phyloP scores from a whole-genome alignment of 208 protist species.

The Trypanosoma cruzi region DNA sequence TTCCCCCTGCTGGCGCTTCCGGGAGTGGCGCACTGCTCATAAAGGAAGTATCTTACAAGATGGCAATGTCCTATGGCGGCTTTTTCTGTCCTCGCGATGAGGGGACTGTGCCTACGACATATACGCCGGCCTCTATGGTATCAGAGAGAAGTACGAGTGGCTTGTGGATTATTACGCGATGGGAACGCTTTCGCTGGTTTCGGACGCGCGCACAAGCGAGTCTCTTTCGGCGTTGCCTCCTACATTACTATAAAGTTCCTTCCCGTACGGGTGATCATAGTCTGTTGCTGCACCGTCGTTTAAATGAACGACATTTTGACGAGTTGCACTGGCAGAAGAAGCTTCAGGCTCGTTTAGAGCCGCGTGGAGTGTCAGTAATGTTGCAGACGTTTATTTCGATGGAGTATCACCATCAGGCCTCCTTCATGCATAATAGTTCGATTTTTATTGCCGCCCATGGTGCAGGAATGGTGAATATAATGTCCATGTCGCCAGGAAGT shows the following conservation, averaged over 20 bases:
- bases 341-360: slow-evolving; percentile 3
- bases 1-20: background rate
- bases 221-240: slow-evolving; percentile 27
- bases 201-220: slow-evolving; percentile 23
- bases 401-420: slow-evolving; percentile 12
- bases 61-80: background rate
- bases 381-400: slow-evolving; percentile 16
- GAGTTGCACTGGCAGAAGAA: slow-evolving; percentile 8
- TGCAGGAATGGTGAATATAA: slow-evolving; percentile 34
- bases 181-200: slow-evolving; percentile 35
- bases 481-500: slow-evolving; percentile 28
- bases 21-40: background rate
- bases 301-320: slow-evolving; percentile 21
- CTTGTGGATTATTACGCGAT: slow-evolving; percentile 12
- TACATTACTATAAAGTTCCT: slow-evolving; percentile 15
- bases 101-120: background rate
- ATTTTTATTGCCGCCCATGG: slow-evolving; percentile 36
- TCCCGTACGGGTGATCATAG: background rate
- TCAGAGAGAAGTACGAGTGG: background rate
- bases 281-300: slow-evolving; percentile 16
- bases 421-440: slow-evolving; percentile 25
- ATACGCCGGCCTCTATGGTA: background rate
- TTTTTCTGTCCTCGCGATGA: slow-evolving; percentile 1
- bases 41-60: slow-evolving; percentile 17
- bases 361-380: slow-evolving; percentile 9